Conservation (phyloP, 2,329 filamentous ascomycete species). For the Nemania sp. region DNA sequence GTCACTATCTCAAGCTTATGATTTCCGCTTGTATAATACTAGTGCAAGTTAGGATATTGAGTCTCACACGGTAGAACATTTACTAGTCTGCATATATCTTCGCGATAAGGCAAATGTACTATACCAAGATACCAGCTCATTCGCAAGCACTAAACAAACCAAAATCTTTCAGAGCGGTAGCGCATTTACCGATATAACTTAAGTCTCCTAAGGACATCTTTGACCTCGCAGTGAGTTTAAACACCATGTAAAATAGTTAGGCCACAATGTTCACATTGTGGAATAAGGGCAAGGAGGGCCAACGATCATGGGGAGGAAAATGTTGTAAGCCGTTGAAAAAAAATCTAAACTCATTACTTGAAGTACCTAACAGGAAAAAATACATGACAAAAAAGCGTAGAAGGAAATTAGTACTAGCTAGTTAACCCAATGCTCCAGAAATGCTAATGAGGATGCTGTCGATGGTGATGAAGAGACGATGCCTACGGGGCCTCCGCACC, state of each 20-base stretch:
- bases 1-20: constrained; percentile 38
- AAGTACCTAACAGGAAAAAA: background rate
- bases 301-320: background rate
- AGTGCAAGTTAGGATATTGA: background rate
- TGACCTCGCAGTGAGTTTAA: too few species aligned
- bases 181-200: background rate
- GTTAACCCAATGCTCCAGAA: constrained; percentile 4
- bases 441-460: constrained; percentile 21
- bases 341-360: background rate
- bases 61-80: background rate
- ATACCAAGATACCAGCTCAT: background rate
- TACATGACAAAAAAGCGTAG: constrained; percentile 3
- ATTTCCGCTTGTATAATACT: background rate
- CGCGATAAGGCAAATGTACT: background rate
- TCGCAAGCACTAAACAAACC: background rate
- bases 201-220: too few species aligned
- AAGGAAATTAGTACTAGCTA: background rate
- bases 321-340: background rate
- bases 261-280: too few species aligned
- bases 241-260: too few species aligned
- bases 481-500: background rate
- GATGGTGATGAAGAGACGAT: constrained; percentile 9
- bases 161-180: background rate
- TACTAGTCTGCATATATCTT: background rate
- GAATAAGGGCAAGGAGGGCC: background rate